Conservation (phyloP, 352 stramenopile species). For the Globisporangium spiculum region DNA sequence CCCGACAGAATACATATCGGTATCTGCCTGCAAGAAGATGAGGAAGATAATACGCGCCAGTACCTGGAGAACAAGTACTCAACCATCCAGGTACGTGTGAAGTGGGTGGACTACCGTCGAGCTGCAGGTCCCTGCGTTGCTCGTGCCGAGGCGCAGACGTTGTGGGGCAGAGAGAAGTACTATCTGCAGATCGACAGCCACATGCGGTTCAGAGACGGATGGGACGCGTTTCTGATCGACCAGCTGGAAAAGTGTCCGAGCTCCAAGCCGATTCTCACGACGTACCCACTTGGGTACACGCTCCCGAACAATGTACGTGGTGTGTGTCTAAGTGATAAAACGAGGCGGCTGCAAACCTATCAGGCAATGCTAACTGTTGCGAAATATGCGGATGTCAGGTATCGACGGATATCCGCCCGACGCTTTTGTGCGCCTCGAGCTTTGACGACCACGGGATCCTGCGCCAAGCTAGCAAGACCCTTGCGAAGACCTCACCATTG, state of each 20-base stretch:
- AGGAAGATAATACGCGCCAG: not conserved
- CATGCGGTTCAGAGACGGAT: conserved; percentile 84
- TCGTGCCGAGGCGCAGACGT: conserved; percentile 48
- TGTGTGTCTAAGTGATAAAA: not conserved
- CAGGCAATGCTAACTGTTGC: not conserved
- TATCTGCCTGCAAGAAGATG: not conserved
- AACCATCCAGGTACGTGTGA: not conserved
- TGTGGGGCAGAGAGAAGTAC: conserved; percentile 86
- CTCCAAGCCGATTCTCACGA: conserved; percentile 84
- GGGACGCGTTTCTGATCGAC: conserved; percentile 89
- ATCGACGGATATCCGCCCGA: not conserved
- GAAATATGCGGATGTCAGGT: not conserved
- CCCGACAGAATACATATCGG: not conserved
- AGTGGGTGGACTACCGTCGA: not conserved
- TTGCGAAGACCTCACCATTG: not conserved
- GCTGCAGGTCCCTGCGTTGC: not conserved
- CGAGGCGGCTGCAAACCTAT: not conserved
- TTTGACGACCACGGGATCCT: conserved; percentile 1
- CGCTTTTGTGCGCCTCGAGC: not conserved
- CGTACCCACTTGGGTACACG: conserved; percentile 91
- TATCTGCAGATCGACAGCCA: conserved; percentile 96
- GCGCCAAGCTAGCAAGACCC: not conserved
- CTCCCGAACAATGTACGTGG: not conserved
- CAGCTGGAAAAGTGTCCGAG: conserved; percentile 49
- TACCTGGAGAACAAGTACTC: not conserved